phyloP scores from a whole-genome alignment of 208 protist genomes.

The Acanthamoeba healyi region DNA sequence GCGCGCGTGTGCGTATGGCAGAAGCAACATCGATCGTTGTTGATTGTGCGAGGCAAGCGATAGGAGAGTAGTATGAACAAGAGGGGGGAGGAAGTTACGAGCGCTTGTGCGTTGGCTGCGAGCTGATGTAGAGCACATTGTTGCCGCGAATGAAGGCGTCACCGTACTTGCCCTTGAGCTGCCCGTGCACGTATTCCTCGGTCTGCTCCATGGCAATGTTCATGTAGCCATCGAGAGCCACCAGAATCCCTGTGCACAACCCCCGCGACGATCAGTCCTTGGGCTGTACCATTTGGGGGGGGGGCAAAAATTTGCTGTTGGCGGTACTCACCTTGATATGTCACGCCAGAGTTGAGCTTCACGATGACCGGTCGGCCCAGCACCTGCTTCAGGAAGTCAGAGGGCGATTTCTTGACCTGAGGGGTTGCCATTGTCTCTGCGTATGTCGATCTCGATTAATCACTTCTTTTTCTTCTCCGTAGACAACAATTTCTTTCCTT shows the following conservation, averaged over 20 bases:
- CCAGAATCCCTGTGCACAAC: conserved; percentile 88
- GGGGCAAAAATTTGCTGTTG: not conserved
- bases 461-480: not conserved
- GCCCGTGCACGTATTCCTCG: conserved; percentile 93
- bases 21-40: not conserved
- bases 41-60: not conserved
- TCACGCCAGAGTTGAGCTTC: conserved; percentile 94
- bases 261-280: not conserved
- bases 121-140: conserved; percentile 87
- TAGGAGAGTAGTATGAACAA: not conserved
- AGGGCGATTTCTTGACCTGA: conserved; percentile 81
- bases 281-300: too few relatives aligned
- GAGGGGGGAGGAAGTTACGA: not conserved
- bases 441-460: not conserved
- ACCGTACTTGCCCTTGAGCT: conserved; percentile 92
- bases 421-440: not conserved
- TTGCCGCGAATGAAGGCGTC: conserved; percentile 95
- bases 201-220: conserved; percentile 96
- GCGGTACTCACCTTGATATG: conserved; percentile 90
- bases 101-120: conserved; percentile 58
- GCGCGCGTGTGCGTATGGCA: not conserved
- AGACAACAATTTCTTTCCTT: not conserved
- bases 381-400: conserved; percentile 91
- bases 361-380: conserved; percentile 93
- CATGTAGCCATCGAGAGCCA: conserved; percentile 95